Base-by-base conservation (phyloP, 805 yeast genomes). In the Kuraishia floccosa region DNA sequence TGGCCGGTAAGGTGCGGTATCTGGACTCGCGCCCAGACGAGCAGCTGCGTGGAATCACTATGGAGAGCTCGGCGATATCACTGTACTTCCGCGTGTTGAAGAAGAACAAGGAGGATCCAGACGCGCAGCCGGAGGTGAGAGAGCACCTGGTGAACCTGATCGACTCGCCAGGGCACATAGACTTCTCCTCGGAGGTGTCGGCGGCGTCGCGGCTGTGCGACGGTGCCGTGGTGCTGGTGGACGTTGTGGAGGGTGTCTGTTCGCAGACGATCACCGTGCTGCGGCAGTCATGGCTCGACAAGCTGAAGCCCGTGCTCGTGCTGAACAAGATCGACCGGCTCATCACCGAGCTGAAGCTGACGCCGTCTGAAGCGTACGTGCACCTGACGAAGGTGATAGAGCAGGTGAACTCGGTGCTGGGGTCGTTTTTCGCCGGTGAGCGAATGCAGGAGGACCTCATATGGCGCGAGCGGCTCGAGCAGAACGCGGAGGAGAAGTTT, bases 81-180 rank as follows among this genome's bases (percentile, higher is more conserved):
- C 59, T 91, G n/a, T 87, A 81, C 48, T 91, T 89, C 56, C 74
- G 79, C 46, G 76, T 85, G 3, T 56, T 77, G 38, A 52, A 63
- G 35, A 50, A 55, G 31, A 65, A 60, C 37, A 58, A 57, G 33
- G 44, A 39, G 6, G 16, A 17, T 7, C 19, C 13, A 16, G 28
- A 17, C 12, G 28, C 28, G n/a, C 16, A 16, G 5, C 35, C 17
- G 8, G 35, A 57, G n/a, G 68, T 78, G 24, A 72, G 72, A 25
- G 96, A 91, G 47, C 82, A 83, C 54, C 58, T 91, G 33, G 79
- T 91, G 47, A 91, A 91, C 49, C 66, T 91, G 44, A 89, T 91
- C 35, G 99, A 91, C 54, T 89, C 97, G 0, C 99, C 99, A 0
- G 99, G 99, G n/a, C 99, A 91, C 46, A 85, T 91, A 36, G 99